Evolutionary conservation across 495 filamentous ascomycete species (phyloP).

Genomic region (Jackrogersella multiformis): DNA sequence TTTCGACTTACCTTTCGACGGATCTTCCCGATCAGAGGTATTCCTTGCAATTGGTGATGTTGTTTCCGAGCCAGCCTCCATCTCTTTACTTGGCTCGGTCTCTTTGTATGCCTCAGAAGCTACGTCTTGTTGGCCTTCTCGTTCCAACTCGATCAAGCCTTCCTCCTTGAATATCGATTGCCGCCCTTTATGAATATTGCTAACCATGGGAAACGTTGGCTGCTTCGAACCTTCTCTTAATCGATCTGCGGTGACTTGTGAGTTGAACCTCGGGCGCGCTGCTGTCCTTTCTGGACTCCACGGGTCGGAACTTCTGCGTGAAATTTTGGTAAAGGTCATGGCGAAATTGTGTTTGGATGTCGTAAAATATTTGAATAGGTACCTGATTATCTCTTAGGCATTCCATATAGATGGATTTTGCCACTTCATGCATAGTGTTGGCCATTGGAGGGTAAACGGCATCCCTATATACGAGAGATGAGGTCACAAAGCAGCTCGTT

Average conservation of each 20-base stretch:
- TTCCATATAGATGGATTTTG: constrained; percentile 15
- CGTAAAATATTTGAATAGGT: constrained; percentile 6
- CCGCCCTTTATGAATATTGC: constrained; percentile 51
- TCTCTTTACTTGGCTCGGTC: constrained; percentile 42
- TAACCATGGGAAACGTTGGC: constrained; percentile 45
- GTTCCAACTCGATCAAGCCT: constrained; percentile 52
- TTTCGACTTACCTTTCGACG: constrained; percentile 24
- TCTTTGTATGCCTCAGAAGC: constrained; percentile 19
- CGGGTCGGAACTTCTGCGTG: constrained; percentile 25
- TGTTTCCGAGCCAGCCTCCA: constrained; percentile 33
- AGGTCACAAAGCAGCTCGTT: constrained; percentile 35
- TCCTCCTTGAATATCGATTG: constrained; percentile 59
- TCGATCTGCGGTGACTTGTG: constrained; percentile 55
- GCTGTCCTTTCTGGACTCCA: constrained; percentile 24
- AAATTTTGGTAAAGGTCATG: constrained; percentile 40
- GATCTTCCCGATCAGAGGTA: constrained; percentile 13
- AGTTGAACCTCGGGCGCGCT: constrained; percentile 56
- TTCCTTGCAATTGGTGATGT: constrained; percentile 27
- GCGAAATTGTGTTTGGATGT: constrained; percentile 16
- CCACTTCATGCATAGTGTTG: constrained; percentile 30
- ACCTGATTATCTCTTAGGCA: background rate
- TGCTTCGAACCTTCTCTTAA: constrained; percentile 53
- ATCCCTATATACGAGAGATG: constrained; percentile 34
- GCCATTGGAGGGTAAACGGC: constrained; percentile 10
- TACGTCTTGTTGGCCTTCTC: constrained; percentile 14